Conservation (phyloP, 768 basidiomycete species). For the Austroboletus eburneus region DNA sequence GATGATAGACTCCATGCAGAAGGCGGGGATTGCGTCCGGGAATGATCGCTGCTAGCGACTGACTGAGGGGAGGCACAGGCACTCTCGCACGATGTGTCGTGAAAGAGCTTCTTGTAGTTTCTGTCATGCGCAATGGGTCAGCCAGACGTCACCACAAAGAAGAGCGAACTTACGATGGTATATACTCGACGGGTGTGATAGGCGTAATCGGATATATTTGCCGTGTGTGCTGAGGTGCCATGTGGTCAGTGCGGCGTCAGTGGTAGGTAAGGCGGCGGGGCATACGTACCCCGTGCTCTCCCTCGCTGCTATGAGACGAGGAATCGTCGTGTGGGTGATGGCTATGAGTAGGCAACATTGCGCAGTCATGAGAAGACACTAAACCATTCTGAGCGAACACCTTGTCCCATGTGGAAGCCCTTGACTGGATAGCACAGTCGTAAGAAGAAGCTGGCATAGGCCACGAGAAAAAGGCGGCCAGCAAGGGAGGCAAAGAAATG, state of each 20-base stretch:
- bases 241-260: slow-evolving; percentile 9
- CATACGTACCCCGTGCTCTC: slow-evolving; percentile 24
- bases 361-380: slow-evolving; percentile 33
- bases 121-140: slow-evolving; percentile 17
- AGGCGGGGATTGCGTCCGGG: slow-evolving; percentile 46
- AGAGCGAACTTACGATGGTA: slow-evolving; percentile 26
- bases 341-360: slow-evolving; percentile 31
- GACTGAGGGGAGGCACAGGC: slow-evolving; percentile 30
- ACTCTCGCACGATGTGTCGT: slow-evolving; percentile 29
- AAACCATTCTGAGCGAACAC: slow-evolving; percentile 35
- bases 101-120: slow-evolving; percentile 31
- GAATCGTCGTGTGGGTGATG: slow-evolving; percentile 24
- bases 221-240: slow-evolving; percentile 21
- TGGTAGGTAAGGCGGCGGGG: slow-evolving; percentile 3
- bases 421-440: slow-evolving; percentile 28
- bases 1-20: slow-evolving; percentile 39
- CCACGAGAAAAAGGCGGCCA: slow-evolving; percentile 20
- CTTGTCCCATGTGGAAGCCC: slow-evolving; percentile 35
- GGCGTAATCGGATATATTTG: slow-evolving; percentile 34
- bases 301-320: slow-evolving; percentile 24
- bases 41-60: slow-evolving; percentile 41
- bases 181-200: slow-evolving; percentile 33
- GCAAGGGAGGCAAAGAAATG: slow-evolving; percentile 19
- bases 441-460: slow-evolving; percentile 29
- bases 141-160: slow-evolving; percentile 6